Percentiles rank a stretch among this genome's conserved stretches.
These are phyloP conservation scores for Singerocomus inundabilis DNA, from an alignment of 1,284 basidiomycete genomes.

Conservation along the genomic window DNA sequence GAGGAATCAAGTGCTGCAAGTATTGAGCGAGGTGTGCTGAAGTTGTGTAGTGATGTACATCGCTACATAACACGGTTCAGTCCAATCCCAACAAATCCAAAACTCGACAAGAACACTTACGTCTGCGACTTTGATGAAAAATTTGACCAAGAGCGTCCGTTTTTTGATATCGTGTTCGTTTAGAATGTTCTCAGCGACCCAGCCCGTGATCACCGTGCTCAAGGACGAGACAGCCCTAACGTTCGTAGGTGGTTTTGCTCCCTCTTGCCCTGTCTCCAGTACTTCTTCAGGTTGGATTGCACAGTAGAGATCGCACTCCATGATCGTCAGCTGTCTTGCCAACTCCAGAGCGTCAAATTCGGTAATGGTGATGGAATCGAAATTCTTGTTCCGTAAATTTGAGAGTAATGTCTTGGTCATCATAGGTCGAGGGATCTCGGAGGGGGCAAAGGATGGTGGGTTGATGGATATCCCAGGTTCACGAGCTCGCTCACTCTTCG, in stretches of 20 bases:
- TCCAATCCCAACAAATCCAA: constrained; percentile 24
- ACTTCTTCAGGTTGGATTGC: constrained; percentile 88
- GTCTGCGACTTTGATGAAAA: constrained; percentile 95
- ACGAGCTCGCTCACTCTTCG: constrained; percentile 58
- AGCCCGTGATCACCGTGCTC: constrained; percentile 91
- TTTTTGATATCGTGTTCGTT: constrained; percentile 89
- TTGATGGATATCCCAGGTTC: constrained; percentile 71
- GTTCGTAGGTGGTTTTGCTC: constrained; percentile 61
- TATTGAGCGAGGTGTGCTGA: constrained; percentile 90
- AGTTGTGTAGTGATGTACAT: constrained; percentile 85
- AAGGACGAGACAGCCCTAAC: constrained; percentile 84
- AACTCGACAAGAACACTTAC: constrained; percentile 48
- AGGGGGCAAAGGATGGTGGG: constrained; percentile 51
- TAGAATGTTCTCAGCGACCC: constrained; percentile 93
- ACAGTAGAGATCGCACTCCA: constrained; percentile 88
- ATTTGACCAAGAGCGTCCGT: constrained; percentile 83
- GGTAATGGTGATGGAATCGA: constrained; percentile 63
- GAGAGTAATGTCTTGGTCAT: constrained; percentile 82
- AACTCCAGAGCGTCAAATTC: constrained; percentile 94
- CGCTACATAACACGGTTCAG: constrained; percentile 52
- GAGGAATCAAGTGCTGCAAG: constrained; percentile 94
- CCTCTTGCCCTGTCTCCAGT: constrained; percentile 75
- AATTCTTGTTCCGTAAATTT: constrained; percentile 59
- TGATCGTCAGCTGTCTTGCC: constrained; percentile 92
- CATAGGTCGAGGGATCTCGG: constrained; percentile 74